phyloP scores from a whole-genome alignment of 2,329 filamentous ascomycete species.

The Pseudocercospora musae region DNA sequence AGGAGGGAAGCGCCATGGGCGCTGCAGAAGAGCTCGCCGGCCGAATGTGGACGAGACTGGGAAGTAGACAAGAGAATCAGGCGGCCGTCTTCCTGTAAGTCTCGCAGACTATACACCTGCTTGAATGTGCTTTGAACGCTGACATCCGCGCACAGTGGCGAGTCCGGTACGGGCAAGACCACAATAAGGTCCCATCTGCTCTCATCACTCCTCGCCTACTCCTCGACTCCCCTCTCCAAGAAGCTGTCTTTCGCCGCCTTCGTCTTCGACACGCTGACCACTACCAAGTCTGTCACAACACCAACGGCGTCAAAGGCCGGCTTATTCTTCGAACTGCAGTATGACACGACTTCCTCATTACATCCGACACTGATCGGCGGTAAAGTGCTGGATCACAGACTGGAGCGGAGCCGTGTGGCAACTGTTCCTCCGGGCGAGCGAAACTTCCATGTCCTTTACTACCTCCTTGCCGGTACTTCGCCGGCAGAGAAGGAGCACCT shows the following conservation, averaged over 20 bases:
- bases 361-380: conserved; percentile 88
- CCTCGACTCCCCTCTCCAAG: conserved; percentile 85
- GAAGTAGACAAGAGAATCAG: conserved; percentile 88
- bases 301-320: conserved; percentile 94
- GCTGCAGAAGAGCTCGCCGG: conserved; percentile 90
- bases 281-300: conserved; percentile 93
- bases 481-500: conserved; percentile 85
- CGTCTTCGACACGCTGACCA: conserved; percentile 92
- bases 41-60: conserved; percentile 79
- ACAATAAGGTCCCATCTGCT: conserved; percentile 87
- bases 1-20: conserved; percentile 86
- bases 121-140: conserved; percentile 7
- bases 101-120: neutral
- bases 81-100: conserved; percentile 88
- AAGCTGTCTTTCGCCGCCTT: conserved; percentile 93
- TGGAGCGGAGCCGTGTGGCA: conserved; percentile 88
- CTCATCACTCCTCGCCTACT: conserved; percentile 80
- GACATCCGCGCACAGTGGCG: conserved; percentile 61
- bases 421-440: conserved; percentile 92
- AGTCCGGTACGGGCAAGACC: conserved; percentile 94
- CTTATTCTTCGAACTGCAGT: conserved; percentile 93
- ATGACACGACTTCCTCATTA: conserved; percentile 81
- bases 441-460: conserved; percentile 95
- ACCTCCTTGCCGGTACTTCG: conserved; percentile 88
- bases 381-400: conserved; percentile 87